Evolutionary conservation across 2,329 filamentous ascomycete species (phyloP).

Genomic region (Aspergillus melleus): DNA sequence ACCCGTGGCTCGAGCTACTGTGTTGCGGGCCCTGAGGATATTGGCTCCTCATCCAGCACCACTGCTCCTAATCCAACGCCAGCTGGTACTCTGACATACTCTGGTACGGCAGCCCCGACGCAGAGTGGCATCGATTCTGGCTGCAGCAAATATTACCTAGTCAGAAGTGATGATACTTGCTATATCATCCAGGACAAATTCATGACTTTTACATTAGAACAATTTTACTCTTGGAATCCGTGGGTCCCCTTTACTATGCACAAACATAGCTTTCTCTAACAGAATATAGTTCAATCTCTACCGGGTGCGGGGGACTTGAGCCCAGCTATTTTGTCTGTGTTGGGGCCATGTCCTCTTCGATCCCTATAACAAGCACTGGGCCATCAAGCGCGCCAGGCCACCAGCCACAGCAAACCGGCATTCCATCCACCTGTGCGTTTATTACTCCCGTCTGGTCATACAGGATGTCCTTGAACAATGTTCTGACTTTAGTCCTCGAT

Average conservation of each 20-base stretch:
- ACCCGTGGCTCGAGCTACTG: too few species aligned
- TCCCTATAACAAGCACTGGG: background rate
- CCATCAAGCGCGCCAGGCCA: background rate
- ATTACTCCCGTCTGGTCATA: too few species aligned
- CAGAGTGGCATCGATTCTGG: background rate
- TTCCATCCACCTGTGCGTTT: background rate
- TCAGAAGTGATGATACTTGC: background rate
- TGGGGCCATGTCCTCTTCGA: background rate
- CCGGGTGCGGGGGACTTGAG: slow-evolving; percentile 1
- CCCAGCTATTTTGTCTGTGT: slow-evolving; percentile 7
- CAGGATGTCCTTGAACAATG: background rate
- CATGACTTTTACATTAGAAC: background rate
- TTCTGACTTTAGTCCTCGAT: background rate
- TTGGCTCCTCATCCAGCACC: too few species aligned
- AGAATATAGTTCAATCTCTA: slow-evolving; percentile 1
- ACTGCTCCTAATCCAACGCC: too few species aligned
- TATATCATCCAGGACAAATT: slow-evolving; percentile 1
- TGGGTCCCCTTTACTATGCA: background rate
- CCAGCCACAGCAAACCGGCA: background rate
- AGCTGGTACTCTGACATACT: background rate
- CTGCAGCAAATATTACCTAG: slow-evolving; percentile 1
- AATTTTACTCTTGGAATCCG: slow-evolving; percentile 7
- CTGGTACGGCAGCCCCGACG: background rate
- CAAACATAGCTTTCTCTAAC: background rate
- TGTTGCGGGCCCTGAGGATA: too few species aligned